Conservation (phyloP, 805 yeast species). For the Ogataea minuta region DNA sequence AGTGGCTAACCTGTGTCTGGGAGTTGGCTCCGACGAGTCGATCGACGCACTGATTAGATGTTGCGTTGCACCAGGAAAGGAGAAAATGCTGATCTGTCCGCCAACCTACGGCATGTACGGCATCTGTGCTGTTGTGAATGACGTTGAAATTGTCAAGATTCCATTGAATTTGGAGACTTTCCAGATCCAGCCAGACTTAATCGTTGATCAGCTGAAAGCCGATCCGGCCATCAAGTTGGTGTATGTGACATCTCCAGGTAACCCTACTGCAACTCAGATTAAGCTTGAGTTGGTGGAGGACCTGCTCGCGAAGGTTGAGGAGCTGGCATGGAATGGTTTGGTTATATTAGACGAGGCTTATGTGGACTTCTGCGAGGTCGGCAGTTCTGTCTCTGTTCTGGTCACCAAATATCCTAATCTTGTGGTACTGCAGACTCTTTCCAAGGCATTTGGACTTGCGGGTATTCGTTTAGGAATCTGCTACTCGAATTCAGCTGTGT, state of each 20-base stretch:
- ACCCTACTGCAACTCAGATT: slow-evolving; percentile 81
- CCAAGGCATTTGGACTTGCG: slow-evolving; percentile 95
- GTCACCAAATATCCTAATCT: slow-evolving; percentile 81
- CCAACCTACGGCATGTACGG: slow-evolving; percentile 98
- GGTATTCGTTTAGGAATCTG: slow-evolving; percentile 90
- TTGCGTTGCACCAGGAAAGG: slow-evolving; percentile 76
- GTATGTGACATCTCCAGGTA: slow-evolving; percentile 93
- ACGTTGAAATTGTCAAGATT: slow-evolving; percentile 71
- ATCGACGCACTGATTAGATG: slow-evolving; percentile 87
- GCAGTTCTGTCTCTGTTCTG: slow-evolving; percentile 70
- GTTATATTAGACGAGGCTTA: slow-evolving; percentile 94
- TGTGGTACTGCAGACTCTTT: slow-evolving; percentile 86
- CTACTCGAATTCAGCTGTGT: slow-evolving; percentile 57
- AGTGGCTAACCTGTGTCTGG: slow-evolving; percentile 78
- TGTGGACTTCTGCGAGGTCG: slow-evolving; percentile 73
- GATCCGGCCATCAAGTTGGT: slow-evolving; percentile 71
- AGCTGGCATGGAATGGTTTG: slow-evolving; percentile 64
- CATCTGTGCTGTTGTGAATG: slow-evolving; percentile 87
- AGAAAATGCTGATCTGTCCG: slow-evolving; percentile 81
- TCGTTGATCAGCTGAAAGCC: slow-evolving; percentile 46
- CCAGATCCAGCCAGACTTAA: slow-evolving; percentile 56
- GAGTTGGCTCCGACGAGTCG: slow-evolving; percentile 97
- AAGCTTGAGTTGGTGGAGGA: slow-evolving; percentile 46
- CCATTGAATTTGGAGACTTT: slow-evolving; percentile 69
- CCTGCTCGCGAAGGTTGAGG: slow-evolving; percentile 39